Evolutionary conservation across 192 early-diverging fungal species (phyloP), one percentile per base, ranked within the genome.

Genomic region (Ambispora gerdemannii): DNA sequence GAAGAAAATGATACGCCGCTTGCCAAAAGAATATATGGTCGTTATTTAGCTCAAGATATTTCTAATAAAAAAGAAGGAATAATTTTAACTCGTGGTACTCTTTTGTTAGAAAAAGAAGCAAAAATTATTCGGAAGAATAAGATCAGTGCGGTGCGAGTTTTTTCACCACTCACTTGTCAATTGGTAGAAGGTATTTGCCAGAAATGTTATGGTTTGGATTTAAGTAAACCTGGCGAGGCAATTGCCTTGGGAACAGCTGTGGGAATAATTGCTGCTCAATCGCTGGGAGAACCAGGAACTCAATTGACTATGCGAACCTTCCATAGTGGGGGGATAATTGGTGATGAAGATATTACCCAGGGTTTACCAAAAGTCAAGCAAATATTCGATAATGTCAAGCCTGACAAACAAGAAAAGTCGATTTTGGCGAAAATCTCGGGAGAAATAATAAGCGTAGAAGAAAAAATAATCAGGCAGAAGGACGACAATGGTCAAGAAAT

Each of bases 341-440:
- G 60, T 4, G 60, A 36, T 2, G 60, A 63, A 63, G 60, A 63
- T n/a, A 63, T 63, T 63, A 63, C 33, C 17, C 60, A 63, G 38
- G 60, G 60, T 63, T 32, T 63, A 63, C 60, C 60, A 38, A 63
- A 63, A 63, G 60, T 63, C 2, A 63, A 63, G 28, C 60, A 63
- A 36, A 63, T 63, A 38, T 63, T 63, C 4, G 60, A 63, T 63
- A 63, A 63, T 38, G 3, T 63, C 38, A 38, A 63, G 32, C 60
- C 60, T 2, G 34, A 63, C 13, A 63, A 63, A 38, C 15, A 43
- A 34, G 25, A 38, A 8, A 63, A 63, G 28, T 15, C 60, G 0
- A 38, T 25, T 63, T 63, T 63, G 25, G 34, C 34, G 0, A 63
- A 63, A n/a, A 3, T 1, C 3, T 17, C 3, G 2, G 34, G 34